These are phyloP conservation scores for Calendula officinalis DNA, from an alignment of 129 eudicot species.

Conservation along the genomic window DNA sequence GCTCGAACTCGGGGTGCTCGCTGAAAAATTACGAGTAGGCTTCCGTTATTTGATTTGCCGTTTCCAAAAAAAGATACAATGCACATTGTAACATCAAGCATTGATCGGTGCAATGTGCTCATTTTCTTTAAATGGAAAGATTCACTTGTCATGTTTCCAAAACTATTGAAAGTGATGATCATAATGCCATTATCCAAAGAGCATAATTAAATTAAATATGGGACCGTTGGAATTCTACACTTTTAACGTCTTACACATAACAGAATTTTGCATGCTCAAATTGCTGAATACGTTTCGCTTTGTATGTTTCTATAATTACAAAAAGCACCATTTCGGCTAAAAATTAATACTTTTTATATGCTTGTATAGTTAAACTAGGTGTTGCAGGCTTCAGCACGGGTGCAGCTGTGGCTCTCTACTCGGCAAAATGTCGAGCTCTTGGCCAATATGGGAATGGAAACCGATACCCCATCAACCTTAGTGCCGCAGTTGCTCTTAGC, in stretches of 20 bases:
- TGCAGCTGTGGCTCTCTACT: slow-evolving; percentile 58
- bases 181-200: background rate
- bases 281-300: background rate
- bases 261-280: background rate
- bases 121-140: slow-evolving; percentile 22
- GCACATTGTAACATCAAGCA: background rate
- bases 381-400: slow-evolving; percentile 69
- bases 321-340: background rate
- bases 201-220: slow-evolving; percentile 2
- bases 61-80: too few species aligned
- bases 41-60: too few species aligned
- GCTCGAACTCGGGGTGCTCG: too few species aligned
- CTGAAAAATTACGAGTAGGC: too few species aligned
- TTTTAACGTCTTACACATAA: background rate
- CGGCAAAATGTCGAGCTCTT: slow-evolving; percentile 46
- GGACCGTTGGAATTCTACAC: slow-evolving; percentile 1
- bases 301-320: background rate
- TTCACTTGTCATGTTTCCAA: slow-evolving; percentile 10
- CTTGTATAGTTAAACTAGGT: slow-evolving; percentile 52
- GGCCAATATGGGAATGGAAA: slow-evolving; percentile 54
- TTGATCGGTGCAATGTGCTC: background rate
- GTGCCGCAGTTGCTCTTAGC: slow-evolving; percentile 49
- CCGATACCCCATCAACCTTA: slow-evolving; percentile 51
- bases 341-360: background rate
- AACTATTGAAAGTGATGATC: background rate